Evolutionary conservation across 2,329 filamentous ascomycete species (phyloP).

Genomic region (Exophiala sideris): DNA sequence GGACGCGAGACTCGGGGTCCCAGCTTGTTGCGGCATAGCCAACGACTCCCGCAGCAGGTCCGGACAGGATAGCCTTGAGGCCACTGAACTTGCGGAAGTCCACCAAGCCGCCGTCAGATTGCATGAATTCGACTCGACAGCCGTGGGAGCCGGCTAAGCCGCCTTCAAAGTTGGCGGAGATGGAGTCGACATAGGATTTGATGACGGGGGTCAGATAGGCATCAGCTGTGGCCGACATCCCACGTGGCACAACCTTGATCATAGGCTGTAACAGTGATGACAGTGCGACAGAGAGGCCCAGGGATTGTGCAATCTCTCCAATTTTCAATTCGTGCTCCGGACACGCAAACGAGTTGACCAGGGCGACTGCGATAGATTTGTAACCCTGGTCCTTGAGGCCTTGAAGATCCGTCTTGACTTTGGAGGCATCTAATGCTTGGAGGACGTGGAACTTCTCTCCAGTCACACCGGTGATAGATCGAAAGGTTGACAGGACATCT

Average conservation of each 20-base stretch:
- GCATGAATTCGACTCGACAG: constrained; percentile 87
- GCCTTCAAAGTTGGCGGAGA: constrained; percentile 39
- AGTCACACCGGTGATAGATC: constrained; percentile 49
- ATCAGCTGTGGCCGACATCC: constrained; percentile 73
- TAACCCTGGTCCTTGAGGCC: constrained; percentile 38
- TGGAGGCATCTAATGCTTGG: constrained; percentile 55
- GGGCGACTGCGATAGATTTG: neutral
- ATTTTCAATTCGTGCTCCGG: constrained; percentile 78
- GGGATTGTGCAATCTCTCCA: constrained; percentile 71
- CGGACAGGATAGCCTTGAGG: constrained; percentile 78
- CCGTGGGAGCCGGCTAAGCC: constrained; percentile 74
- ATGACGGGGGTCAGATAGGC: constrained; percentile 77
- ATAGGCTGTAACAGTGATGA: constrained; percentile 79
- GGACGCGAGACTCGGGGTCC: constrained; percentile 52
- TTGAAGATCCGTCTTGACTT: constrained; percentile 58
- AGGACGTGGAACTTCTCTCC: constrained; percentile 44
- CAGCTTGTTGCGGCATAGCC: constrained; percentile 43
- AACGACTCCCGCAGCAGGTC: constrained; percentile 88
- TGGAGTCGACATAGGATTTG: constrained; percentile 61
- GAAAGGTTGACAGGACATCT: constrained; percentile 56
- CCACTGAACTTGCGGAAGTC: constrained; percentile 60
- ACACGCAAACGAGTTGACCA: constrained; percentile 71
- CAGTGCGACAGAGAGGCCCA: constrained; percentile 77
- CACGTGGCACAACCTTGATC: constrained; percentile 78
- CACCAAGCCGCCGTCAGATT: constrained; percentile 70